phyloP scores from a whole-genome alignment of 805 yeast species.

The Candida ascalaphidarum region DNA sequence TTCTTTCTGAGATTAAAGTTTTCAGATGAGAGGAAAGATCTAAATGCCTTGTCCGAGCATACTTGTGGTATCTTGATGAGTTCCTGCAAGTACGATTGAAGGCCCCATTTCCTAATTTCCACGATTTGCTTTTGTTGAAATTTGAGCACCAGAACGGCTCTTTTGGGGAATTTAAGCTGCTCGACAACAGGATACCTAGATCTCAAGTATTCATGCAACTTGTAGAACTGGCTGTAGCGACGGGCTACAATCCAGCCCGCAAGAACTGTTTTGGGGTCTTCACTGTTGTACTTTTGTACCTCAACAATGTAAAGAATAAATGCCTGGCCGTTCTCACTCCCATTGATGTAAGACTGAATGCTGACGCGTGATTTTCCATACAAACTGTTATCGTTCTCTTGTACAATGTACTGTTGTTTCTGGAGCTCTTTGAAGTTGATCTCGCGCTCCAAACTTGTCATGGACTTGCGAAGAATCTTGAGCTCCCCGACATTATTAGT shows the following conservation, averaged over 20 bases:
- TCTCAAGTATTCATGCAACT: constrained; percentile 57
- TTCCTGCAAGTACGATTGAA: constrained; percentile 54
- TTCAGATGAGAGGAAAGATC: constrained; percentile 74
- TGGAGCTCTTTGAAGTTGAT: constrained; percentile 66
- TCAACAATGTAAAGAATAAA: constrained; percentile 69
- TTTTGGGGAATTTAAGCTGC: constrained; percentile 47
- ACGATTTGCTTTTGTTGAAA: constrained; percentile 58
- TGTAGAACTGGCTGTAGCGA: constrained; percentile 76
- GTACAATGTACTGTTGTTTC: constrained; percentile 73
- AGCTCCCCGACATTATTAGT: constrained; percentile 69
- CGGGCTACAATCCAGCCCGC: constrained; percentile 91
- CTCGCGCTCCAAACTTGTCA: constrained; percentile 58
- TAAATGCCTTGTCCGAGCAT: constrained; percentile 63
- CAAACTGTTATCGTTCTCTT: constrained; percentile 72
- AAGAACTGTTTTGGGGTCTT: constrained; percentile 34
- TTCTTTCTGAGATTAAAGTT: constrained; percentile 33
- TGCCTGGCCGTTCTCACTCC: constrained; percentile 47
- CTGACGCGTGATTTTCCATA: constrained; percentile 54
- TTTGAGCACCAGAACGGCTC: constrained; percentile 55
- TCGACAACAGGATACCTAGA: constrained; percentile 42
- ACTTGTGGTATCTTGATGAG: constrained; percentile 57
- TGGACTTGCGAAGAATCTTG: constrained; percentile 60
- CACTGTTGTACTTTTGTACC: constrained; percentile 45
- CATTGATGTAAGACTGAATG: constrained; percentile 47
- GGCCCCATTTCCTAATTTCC: constrained; percentile 51